Conservation (phyloP, 1,284 basidiomycete species). For the Clitocybe nebularis region DNA sequence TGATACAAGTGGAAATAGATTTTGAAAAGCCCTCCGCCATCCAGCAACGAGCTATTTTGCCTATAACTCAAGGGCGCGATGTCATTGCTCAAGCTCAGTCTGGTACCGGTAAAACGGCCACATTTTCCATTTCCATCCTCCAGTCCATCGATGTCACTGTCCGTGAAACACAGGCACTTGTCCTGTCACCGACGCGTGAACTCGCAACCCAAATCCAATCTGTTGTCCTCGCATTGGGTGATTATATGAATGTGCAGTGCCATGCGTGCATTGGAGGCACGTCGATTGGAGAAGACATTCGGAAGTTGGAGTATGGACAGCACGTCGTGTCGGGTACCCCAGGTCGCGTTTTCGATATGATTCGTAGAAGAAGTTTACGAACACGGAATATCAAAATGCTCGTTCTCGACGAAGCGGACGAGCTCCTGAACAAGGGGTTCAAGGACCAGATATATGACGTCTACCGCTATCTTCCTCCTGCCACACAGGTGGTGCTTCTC, state of each 20-base stretch:
- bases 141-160: conserved; percentile 96
- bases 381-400: conserved; percentile 99
- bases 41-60: conserved; percentile 96
- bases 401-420: conserved; percentile 97
- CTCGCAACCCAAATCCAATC: conserved; percentile 97
- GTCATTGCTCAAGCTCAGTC: conserved; percentile 99
- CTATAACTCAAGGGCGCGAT: conserved; percentile 93
- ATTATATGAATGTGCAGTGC: conserved; percentile 99
- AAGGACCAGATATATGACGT: conserved; percentile 99
- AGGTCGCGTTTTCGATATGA: conserved; percentile 99
- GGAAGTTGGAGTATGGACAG: conserved; percentile 97
- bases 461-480: conserved; percentile 96
- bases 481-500: conserved; percentile 95
- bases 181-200: conserved; percentile 93
- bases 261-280: conserved; percentile 99
- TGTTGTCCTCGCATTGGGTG: conserved; percentile 95
- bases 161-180: conserved; percentile 94
- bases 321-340: conserved; percentile 98
- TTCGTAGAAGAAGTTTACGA: conserved; percentile 87
- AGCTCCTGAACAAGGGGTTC: conserved; percentile 97
- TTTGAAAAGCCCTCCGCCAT: conserved; percentile 99
- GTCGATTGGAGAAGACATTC: conserved; percentile 96
- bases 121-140: conserved; percentile 92
- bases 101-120: conserved; percentile 99
- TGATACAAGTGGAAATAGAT: conserved; percentile 44